phyloP scores from a whole-genome alignment of 306 rosid species.

The Sicyos edulis region DNA sequence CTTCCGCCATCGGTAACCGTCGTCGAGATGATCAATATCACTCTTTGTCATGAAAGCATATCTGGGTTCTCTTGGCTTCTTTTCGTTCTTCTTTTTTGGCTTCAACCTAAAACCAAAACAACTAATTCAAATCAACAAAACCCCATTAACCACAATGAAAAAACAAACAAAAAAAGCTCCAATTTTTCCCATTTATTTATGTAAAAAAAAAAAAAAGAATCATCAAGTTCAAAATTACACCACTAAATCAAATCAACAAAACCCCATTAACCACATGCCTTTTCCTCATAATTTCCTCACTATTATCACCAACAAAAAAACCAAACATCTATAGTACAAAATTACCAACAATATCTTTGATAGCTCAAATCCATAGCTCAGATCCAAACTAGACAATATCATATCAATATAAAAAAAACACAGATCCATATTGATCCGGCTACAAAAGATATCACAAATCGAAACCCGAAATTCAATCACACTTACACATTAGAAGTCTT shows the following conservation, averaged over 20 bases:
- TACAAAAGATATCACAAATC: too few relatives aligned
- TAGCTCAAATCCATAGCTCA: background rate
- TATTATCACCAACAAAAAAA: background rate
- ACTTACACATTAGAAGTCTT: constrained; percentile 60
- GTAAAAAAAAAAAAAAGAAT: background rate
- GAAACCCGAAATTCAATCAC: background rate
- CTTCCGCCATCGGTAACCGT: constrained; percentile 90
- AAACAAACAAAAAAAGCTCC: background rate
- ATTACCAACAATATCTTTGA: background rate
- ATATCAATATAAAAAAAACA: background rate
- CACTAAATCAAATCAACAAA: background rate
- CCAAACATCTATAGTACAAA: background rate
- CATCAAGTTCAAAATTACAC: background rate
- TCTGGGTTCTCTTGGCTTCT: constrained; percentile 61
- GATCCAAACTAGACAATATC: background rate
- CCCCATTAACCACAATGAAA: background rate
- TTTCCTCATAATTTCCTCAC: constrained; percentile 3
- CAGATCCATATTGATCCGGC: too few relatives aligned
- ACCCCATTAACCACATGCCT: constrained; percentile 1
- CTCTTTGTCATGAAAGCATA: constrained; percentile 84
- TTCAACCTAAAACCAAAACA: constrained; percentile 41
- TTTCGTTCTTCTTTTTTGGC: constrained; percentile 67
- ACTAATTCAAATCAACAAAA: too few relatives aligned
- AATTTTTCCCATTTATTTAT: background rate
- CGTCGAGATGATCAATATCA: constrained; percentile 81